Conservation (phyloP, 108 stramenopile species). For the Aurantiochytrium sp. region DNA sequence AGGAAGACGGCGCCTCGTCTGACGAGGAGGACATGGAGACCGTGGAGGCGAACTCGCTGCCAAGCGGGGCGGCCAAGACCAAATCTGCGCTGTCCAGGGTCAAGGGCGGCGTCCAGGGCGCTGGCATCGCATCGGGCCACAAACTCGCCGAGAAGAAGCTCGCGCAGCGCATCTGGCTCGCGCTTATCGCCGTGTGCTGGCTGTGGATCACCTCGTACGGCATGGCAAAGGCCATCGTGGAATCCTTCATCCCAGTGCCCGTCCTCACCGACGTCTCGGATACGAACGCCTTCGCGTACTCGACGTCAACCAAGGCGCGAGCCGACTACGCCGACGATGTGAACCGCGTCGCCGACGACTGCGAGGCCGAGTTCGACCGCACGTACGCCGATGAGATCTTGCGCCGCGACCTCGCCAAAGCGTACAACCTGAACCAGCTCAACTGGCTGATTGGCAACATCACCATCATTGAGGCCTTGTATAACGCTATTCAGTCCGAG, state of each 20-base stretch:
- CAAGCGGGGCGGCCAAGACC: not conserved
- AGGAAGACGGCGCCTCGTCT: not conserved
- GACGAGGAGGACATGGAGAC: not conserved
- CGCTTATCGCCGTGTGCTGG: not conserved
- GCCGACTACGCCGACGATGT: not conserved
- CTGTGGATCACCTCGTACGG: slow-evolving; percentile 7
- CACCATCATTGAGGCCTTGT: not conserved
- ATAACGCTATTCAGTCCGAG: not conserved
- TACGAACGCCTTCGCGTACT: not conserved
- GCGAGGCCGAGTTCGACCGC: not conserved
- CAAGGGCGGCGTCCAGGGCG: not conserved
- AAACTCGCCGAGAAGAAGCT: not conserved
- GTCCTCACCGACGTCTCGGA: not conserved
- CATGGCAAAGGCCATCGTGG: not conserved
- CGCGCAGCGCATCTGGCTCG: not conserved
- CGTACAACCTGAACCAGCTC: not conserved
- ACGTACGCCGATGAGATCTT: not conserved
- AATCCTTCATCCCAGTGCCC: not conserved
- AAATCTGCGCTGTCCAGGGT: not conserved
- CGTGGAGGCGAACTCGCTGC: not conserved
- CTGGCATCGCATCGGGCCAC: not conserved
- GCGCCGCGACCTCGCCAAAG: not conserved
- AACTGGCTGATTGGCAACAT: not conserved
- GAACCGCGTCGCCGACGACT: not conserved
- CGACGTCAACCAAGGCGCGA: not conserved